Evolutionary conservation across 495 filamentous ascomycete species (phyloP).

Genomic region (Eremomyces bilateralis): DNA sequence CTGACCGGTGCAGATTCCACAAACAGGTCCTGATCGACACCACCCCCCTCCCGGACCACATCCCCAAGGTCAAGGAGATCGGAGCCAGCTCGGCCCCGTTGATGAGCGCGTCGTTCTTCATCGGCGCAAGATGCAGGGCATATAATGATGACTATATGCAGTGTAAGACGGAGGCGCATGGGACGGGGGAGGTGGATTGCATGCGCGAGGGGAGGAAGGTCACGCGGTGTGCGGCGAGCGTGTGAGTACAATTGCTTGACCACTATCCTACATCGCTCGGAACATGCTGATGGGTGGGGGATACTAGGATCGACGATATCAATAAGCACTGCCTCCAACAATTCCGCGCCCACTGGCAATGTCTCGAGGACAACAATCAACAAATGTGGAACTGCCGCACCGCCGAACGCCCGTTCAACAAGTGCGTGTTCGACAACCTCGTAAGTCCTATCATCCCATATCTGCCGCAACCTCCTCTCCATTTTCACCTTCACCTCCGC

Average conservation of each 20-base stretch:
- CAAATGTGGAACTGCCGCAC: slow-evolving; percentile 76
- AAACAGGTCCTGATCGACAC: slow-evolving; percentile 83
- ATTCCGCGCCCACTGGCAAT: slow-evolving; percentile 86
- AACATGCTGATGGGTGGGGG: not conserved
- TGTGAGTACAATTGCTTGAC: slow-evolving; percentile 45
- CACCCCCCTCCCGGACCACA: slow-evolving; percentile 75
- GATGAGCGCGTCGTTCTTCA: slow-evolving; percentile 85
- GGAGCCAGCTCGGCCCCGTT: slow-evolving; percentile 81
- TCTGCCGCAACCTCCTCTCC: not conserved
- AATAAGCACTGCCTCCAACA: slow-evolving; percentile 81
- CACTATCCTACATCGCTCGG: no score
- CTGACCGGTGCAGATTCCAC: slow-evolving; percentile 46
- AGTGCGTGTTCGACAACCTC: slow-evolving; percentile 86
- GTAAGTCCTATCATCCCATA: slow-evolving; percentile 28
- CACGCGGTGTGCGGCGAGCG: slow-evolving; percentile 84
- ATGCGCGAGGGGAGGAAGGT: slow-evolving; percentile 90
- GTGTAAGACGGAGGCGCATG: slow-evolving; percentile 82
- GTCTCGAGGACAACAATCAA: slow-evolving; percentile 94
- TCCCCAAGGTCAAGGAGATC: slow-evolving; percentile 80
- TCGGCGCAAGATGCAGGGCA: slow-evolving; percentile 76
- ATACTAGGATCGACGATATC: slow-evolving; percentile 42
- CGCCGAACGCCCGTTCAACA: slow-evolving; percentile 62
- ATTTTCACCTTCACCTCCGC: no score
- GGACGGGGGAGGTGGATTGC: slow-evolving; percentile 80
- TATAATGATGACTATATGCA: slow-evolving; percentile 99